phyloP scores from a whole-genome alignment of 1,284 basidiomycete species.

The Ceratorhiza oryzae-sativae region DNA sequence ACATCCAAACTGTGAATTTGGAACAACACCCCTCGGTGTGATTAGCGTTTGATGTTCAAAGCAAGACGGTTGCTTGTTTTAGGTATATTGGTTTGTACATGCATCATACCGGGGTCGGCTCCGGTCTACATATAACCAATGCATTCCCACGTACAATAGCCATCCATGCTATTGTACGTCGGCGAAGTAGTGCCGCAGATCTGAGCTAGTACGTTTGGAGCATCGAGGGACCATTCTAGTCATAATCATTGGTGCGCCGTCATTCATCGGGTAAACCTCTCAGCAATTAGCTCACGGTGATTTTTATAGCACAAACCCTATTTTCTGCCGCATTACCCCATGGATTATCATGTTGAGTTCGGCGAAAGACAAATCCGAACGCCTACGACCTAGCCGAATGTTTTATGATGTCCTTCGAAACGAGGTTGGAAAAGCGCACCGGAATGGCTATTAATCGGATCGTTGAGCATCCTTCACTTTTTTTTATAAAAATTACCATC shows the following conservation, averaged over 20 bases:
- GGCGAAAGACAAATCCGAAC: not conserved
- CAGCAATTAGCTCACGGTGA: not conserved
- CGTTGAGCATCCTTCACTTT: not conserved
- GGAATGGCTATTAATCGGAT: not conserved
- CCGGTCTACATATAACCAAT: not conserved
- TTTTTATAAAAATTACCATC: no score
- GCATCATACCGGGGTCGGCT: slow-evolving; percentile 1
- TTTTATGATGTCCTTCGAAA: not conserved
- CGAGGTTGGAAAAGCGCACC: not conserved
- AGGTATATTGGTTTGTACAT: slow-evolving; percentile 23
- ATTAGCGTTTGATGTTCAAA: slow-evolving; percentile 10
- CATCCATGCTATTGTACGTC: slow-evolving; percentile 2
- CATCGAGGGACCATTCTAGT: not conserved
- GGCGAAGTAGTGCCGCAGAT: not conserved
- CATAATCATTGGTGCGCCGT: not conserved
- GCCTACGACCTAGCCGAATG: not conserved
- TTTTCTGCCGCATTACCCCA: not conserved
- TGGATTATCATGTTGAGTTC: not conserved
- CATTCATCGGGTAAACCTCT: not conserved
- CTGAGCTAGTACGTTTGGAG: slow-evolving; percentile 1
- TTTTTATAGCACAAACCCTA: not conserved
- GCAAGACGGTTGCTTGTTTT: not conserved
- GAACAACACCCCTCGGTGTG: slow-evolving; percentile 2
- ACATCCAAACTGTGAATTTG: not conserved
- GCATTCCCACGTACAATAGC: not conserved